phyloP scores from a whole-genome alignment of 164 flowering plant genomes.

The Vitis rotundifolia region DNA sequence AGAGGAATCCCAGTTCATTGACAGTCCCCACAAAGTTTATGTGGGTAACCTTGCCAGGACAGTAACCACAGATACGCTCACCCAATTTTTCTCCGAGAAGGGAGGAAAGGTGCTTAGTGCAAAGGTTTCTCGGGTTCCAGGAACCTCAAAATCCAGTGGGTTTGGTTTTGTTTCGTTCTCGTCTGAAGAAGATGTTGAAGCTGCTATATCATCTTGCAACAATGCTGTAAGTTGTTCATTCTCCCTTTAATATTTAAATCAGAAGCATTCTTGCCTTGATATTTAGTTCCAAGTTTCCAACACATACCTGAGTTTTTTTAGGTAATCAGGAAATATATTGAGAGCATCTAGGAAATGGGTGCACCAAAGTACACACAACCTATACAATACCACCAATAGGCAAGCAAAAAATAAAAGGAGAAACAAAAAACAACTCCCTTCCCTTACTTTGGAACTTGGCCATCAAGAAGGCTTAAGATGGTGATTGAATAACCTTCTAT shows the following conservation, averaged over 20 bases:
- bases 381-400: too few relatives aligned
- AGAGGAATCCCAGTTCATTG: conserved; percentile 78
- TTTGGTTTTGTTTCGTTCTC: conserved; percentile 92
- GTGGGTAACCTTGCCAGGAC: conserved; percentile 96
- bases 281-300: neutral
- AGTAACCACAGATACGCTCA: conserved; percentile 71
- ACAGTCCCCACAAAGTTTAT: conserved; percentile 90
- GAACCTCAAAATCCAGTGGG: conserved; percentile 85
- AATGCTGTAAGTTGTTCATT: conserved; percentile 59
- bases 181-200: conserved; percentile 86
- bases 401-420: too few relatives aligned
- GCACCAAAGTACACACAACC: too few relatives aligned
- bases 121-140: conserved; percentile 76
- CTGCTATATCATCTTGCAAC: conserved; percentile 76
- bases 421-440: too few relatives aligned
- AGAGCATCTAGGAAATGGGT: too few relatives aligned
- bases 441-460: too few relatives aligned
- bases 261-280: neutral
- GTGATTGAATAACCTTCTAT: too few relatives aligned
- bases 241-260: too few relatives aligned
- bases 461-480: too few relatives aligned
- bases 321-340: too few relatives aligned
- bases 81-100: conserved; percentile 72
- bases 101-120: conserved; percentile 88
- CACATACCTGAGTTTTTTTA: neutral